Evolutionary conservation across 2,329 filamentous ascomycete genomes (phyloP).

Genomic region (Fusarium sp.): DNA sequence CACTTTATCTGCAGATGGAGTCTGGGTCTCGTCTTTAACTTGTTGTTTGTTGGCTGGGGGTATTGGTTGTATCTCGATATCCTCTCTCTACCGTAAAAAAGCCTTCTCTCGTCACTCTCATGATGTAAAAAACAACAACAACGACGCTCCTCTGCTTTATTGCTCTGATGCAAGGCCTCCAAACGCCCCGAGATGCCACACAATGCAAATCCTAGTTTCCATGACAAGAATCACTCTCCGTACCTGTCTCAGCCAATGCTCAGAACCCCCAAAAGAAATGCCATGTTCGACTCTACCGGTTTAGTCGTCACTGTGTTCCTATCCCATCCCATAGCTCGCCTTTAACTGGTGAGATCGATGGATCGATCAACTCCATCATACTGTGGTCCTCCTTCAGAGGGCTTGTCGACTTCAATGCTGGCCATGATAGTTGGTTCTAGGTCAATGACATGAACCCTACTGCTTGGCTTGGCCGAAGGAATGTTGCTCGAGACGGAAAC

Average conservation of each 20-base stretch:
- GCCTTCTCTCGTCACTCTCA: background rate
- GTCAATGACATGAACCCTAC: conserved; percentile 14
- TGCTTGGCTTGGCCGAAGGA: background rate
- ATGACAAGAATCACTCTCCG: conserved; percentile 8
- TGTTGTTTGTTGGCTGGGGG: conserved; percentile 15
- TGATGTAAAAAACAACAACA: background rate
- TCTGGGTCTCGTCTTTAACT: conserved; percentile 17
- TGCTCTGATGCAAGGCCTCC: conserved; percentile 8
- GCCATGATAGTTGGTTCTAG: conserved; percentile 11
- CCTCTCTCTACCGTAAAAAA: conserved; percentile 28
- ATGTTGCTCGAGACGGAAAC: background rate
- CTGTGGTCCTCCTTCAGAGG: conserved; percentile 26
- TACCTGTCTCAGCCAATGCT: background rate
- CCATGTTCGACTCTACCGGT: background rate
- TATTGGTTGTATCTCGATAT: conserved; percentile 33
- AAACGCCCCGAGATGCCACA: conserved; percentile 7
- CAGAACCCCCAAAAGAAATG: conserved; percentile 3
- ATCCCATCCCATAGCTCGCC: background rate
- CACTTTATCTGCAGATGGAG: conserved; percentile 14
- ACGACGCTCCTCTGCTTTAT: conserved; percentile 4
- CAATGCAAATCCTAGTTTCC: background rate
- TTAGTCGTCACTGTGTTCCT: background rate
- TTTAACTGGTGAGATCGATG: conserved; percentile 30
- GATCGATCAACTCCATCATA: conserved; percentile 52
- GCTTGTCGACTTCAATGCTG: conserved; percentile 38